phyloP scores from a whole-genome alignment of 805 yeast genomes.

The Vanderwaltozyma verrucispora region DNA sequence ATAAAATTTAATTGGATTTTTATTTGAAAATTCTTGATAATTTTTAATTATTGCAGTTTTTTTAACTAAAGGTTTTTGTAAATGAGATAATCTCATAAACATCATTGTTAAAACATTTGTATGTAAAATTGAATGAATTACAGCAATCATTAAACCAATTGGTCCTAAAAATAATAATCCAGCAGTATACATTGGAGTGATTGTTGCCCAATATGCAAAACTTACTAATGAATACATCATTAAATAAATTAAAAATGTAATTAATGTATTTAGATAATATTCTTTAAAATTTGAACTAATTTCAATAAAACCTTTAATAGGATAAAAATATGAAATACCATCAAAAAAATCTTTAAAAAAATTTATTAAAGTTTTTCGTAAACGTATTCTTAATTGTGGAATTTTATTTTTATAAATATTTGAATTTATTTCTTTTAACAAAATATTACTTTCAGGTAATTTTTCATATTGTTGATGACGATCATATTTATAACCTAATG shows the following conservation, averaged over 20 bases:
- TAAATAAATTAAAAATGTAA: conserved; percentile 11
- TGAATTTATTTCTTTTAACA: conserved; percentile 6
- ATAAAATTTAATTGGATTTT: conserved; percentile 20
- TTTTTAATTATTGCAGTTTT: conserved; percentile 6
- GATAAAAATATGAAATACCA: conserved; percentile 17
- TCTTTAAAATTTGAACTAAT: conserved; percentile 7
- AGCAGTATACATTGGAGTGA: conserved; percentile 24
- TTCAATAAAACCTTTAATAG: conserved; percentile 17
- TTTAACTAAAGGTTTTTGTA: conserved; percentile 11
- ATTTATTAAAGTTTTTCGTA: conserved; percentile 8
- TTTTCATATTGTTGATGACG: conserved; percentile 15
- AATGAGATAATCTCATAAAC: conserved; percentile 23
- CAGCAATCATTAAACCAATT: conserved; percentile 19
- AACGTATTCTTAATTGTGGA: conserved; percentile 5
- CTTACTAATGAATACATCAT: conserved; percentile 12
- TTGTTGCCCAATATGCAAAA: conserved; percentile 21
- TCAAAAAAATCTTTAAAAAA: conserved; percentile 17
- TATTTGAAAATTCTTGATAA: conserved; percentile 1
- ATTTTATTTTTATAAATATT: conserved; percentile 12
- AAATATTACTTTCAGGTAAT: conserved; percentile 10
- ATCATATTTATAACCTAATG: conserved; percentile 19
- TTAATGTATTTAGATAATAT: conserved; percentile 8
- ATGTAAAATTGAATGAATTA: conserved; percentile 23
- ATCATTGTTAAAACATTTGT: conserved; percentile 24
- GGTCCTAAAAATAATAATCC: conserved; percentile 23